Conservation (phyloP, 805 yeast genomes). For the Kluyveromyces lactis region DNA sequence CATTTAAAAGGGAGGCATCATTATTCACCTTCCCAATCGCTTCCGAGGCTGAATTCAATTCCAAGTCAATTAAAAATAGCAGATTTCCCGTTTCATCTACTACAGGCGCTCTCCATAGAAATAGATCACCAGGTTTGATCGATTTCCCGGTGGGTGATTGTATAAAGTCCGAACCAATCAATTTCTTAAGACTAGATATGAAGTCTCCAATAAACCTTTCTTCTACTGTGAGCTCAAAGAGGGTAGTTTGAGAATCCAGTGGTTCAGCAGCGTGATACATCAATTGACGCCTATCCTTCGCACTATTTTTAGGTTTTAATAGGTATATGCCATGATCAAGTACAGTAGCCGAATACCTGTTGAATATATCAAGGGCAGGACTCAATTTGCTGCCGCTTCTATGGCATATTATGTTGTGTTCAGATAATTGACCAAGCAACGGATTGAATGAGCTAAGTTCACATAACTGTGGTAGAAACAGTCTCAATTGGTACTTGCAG, state of each 20-base stretch:
- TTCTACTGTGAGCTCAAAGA: background rate
- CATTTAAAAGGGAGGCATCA: background rate
- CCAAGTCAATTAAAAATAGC: constrained; percentile 6
- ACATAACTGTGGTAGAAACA: constrained; percentile 47
- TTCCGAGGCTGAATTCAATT: background rate
- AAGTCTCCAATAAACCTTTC: constrained; percentile 10
- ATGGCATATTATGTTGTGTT: background rate
- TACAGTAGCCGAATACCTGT: background rate
- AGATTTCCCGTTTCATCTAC: constrained; percentile 20
- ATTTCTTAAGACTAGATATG: constrained; percentile 15
- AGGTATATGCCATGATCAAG: constrained; percentile 12
- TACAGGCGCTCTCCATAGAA: constrained; percentile 27
- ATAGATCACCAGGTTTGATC: constrained; percentile 21
- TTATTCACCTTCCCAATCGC: background rate
- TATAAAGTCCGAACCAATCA: constrained; percentile 14
- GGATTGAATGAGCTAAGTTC: constrained; percentile 20
- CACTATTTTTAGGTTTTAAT: constrained; percentile 9
- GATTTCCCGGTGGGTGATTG: constrained; percentile 12
- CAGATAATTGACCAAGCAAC: constrained; percentile 7
- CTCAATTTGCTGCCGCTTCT: background rate
- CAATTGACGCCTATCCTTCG: background rate
- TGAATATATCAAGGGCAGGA: background rate
- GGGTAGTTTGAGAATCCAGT: background rate
- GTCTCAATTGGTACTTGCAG: constrained; percentile 47
- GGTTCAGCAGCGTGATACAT: background rate